Percentiles rank a stretch among this genome's conserved stretches.
phyloP scores from a whole-genome alignment of 257 asterid species.

The Nicotiana otophora region DNA sequence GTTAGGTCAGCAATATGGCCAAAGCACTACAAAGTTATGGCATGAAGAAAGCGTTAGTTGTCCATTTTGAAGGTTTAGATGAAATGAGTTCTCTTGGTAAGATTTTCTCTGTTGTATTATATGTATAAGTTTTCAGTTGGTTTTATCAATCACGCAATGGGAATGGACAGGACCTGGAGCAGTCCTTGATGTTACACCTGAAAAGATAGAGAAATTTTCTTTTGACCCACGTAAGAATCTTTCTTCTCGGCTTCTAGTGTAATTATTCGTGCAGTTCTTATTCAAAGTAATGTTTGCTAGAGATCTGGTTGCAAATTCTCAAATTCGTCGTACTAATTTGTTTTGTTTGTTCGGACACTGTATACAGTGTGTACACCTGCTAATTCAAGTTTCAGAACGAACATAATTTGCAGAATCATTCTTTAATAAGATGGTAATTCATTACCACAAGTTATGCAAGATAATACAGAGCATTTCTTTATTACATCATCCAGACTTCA shows the following conservation, averaged over 20 bases:
- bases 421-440: neutral
- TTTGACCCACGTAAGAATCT: constrained; percentile 55
- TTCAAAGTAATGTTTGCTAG: neutral
- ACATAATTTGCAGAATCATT: neutral
- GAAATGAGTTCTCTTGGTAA: constrained; percentile 85
- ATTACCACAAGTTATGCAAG: neutral
- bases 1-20: constrained; percentile 62
- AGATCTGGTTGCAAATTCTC: neutral
- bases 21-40: constrained; percentile 63
- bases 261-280: neutral
- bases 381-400: neutral
- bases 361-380: neutral
- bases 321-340: neutral
- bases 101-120: constrained; percentile 7
- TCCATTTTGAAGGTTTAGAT: constrained; percentile 73
- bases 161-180: constrained; percentile 49
- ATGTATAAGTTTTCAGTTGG: neutral
- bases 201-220: constrained; percentile 53
- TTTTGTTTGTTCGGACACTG: neutral
- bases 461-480: neutral
- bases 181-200: constrained; percentile 57
- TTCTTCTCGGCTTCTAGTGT: neutral
- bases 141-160: neutral
- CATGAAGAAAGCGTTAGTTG: constrained; percentile 64
- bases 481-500: neutral